Base-by-base conservation (phyloP, 2,329 filamentous ascomycete species). In the Aspergillus quadricinctus region DNA sequence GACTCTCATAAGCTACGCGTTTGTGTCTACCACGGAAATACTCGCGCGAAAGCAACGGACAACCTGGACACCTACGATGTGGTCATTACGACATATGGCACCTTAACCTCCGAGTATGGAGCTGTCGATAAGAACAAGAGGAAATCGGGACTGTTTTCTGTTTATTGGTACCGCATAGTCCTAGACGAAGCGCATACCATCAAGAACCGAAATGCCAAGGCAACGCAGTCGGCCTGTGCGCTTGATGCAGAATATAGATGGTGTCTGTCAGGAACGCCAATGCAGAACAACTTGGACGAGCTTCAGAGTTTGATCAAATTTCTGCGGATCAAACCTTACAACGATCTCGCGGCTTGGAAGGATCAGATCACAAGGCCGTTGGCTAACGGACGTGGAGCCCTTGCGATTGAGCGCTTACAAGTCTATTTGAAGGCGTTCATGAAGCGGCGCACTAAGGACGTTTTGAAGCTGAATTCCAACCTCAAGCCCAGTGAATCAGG, bases 211-310 rank as follows among this genome's bases (percentile, higher is more conserved):
- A 96, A 95, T 64, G 92, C 94, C 23, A 99, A 99, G 75, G 88
- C 90, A 43, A 96, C 93, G 1, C 92, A 96, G 71, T 92, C 94
- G 1, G 94, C 90, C 63, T 99, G 88, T 69, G 90, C 90, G 1
- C 76, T 99, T 31, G 81, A 88, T 29, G 87, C 90, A 21, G 88
- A 94, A 71, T 97, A 96, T 67, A 83, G 94, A 58, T 99, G 94
- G 94, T 97, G 94, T 69, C 77, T 99, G 59, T 96, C 92, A 0
- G 94, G 94, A 53, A 99, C 94, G 1, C 94, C 94, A 0, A 92
- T 99, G 88, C 94, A 99, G 71, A 99, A 99, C 75, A 97, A 96
- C 66, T 83, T 99, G 5, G 94, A 99, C 63, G 94, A 99, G 73
- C 78, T 99, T 52, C 94, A 99, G 70, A 96, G 91, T 63, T 78